Evolutionary conservation across 2,329 filamentous ascomycete genomes (phyloP).

Genomic region (Sphaceloma murrayae): DNA sequence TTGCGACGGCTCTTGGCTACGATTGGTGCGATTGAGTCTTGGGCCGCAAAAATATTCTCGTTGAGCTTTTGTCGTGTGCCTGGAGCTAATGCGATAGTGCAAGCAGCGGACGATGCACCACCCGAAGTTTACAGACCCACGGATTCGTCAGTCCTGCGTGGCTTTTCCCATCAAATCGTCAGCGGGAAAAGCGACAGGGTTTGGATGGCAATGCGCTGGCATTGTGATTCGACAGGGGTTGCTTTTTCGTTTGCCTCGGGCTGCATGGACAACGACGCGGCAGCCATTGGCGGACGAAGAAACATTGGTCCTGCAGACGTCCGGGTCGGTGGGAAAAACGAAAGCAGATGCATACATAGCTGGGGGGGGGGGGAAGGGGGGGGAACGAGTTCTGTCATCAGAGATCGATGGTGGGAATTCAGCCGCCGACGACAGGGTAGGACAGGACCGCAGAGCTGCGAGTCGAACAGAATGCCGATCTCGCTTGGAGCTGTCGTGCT

Average conservation of each 20-base stretch:
- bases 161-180: not conserved
- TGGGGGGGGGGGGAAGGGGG: too few relatives aligned
- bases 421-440: constrained; percentile 3
- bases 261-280: constrained; percentile 5
- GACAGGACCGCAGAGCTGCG: not conserved
- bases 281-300: constrained; percentile 13
- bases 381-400: constrained; percentile 9
- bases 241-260: constrained; percentile 10
- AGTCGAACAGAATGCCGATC: not conserved
- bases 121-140: constrained; percentile 12
- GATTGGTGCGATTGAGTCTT: constrained; percentile 13
- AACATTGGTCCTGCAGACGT: not conserved
- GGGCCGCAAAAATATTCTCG: constrained; percentile 5
- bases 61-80: constrained; percentile 13
- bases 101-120: constrained; percentile 8
- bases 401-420: not conserved
- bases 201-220: constrained; percentile 11
- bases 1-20: not conserved
- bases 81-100: constrained; percentile 14
- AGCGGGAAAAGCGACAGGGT: not conserved
- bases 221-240: constrained; percentile 14
- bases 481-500: constrained; percentile 14
- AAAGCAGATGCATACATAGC: not conserved
- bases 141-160: constrained; percentile 2
- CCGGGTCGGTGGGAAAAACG: constrained; percentile 12